phyloP scores from a whole-genome alignment of 768 basidiomycete genomes.

The Tylopilus cervinicoccineus region DNA sequence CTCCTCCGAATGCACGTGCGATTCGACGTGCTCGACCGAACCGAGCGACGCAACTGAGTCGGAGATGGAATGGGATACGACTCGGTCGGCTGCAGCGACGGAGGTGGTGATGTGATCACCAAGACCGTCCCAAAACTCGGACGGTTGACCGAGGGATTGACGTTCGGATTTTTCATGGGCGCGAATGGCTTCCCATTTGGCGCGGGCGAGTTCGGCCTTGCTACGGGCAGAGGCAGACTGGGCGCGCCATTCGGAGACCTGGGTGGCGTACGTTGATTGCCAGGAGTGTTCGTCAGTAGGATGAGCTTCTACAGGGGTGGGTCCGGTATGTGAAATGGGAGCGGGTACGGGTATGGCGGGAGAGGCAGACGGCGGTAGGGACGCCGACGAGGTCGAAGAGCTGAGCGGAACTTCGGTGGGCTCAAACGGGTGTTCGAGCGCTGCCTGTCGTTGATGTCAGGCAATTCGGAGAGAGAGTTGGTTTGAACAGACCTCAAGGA shows the following conservation, averaged over 20 bases:
- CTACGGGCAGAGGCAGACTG: conserved; percentile 68
- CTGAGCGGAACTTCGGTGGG: conserved; percentile 19
- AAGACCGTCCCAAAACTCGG: conserved; percentile 20
- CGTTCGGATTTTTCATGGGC: conserved; percentile 42
- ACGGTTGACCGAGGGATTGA: conserved; percentile 24
- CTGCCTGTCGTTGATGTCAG: conserved; percentile 14
- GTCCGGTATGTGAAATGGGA: neutral
- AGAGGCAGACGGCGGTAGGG: neutral
- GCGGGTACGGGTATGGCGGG: too few relatives aligned
- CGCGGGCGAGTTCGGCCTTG: conserved; percentile 72
- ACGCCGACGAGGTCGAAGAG: neutral
- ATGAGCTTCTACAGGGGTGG: neutral
- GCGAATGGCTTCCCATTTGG: conserved; percentile 67
- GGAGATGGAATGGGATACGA: conserved; percentile 17
- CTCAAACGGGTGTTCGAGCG: conserved; percentile 26
- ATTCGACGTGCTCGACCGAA: conserved; percentile 12
- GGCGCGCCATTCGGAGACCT: conserved; percentile 66
- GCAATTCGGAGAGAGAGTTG: neutral
- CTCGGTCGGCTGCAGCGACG: conserved; percentile 14
- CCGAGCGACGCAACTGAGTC: conserved; percentile 18
- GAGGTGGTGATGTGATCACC: conserved; percentile 27
- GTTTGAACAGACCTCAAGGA: conserved; percentile 18
- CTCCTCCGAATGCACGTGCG: conserved; percentile 30
- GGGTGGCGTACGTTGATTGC: conserved; percentile 67
- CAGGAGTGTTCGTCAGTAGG: conserved; percentile 43